These are phyloP conservation scores for Talaromyces sp. DNA, from an alignment of 2,329 filamentous ascomycete species.

Conservation along the genomic window DNA sequence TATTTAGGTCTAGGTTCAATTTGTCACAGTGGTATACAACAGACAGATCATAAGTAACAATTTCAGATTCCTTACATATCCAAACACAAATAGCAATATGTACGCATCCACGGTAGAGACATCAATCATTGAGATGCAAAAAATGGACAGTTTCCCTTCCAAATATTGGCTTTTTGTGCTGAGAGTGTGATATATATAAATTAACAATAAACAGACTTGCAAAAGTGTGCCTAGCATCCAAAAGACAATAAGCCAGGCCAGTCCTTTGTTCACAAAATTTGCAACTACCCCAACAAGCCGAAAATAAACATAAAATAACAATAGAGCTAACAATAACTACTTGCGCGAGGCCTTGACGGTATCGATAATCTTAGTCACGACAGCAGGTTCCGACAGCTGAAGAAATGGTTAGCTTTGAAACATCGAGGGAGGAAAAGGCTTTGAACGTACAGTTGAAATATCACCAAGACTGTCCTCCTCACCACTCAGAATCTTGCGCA, in stretches of 20 bases:
- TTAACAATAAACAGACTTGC: not conserved
- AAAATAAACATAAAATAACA: not conserved
- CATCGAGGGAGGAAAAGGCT: constrained; percentile 7
- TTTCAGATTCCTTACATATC: not conserved
- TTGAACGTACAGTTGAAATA: constrained; percentile 69
- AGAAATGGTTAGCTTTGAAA: not conserved
- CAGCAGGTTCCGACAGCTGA: constrained; percentile 79
- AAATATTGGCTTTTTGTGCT: not conserved
- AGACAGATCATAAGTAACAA: not conserved
- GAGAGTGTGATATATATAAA: not conserved
- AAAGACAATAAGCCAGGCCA: not conserved
- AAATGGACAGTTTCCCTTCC: not conserved
- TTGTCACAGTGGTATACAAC: not conserved
- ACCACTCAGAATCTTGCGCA: constrained; percentile 94
- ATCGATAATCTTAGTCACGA: constrained; percentile 85
- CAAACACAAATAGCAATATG: not conserved
- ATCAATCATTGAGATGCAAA: not conserved
- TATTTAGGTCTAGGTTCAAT: not conserved
- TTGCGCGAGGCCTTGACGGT: constrained; percentile 57
- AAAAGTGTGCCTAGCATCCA: not conserved
- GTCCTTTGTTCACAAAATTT: not conserved
- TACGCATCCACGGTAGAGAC: not conserved
- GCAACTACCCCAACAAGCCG: not conserved
- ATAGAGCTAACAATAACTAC: constrained; percentile 13
- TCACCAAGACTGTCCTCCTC: constrained; percentile 97